phyloP scores from a whole-genome alignment of 2,329 filamentous ascomycete species.

The Epichloe hybrida region DNA sequence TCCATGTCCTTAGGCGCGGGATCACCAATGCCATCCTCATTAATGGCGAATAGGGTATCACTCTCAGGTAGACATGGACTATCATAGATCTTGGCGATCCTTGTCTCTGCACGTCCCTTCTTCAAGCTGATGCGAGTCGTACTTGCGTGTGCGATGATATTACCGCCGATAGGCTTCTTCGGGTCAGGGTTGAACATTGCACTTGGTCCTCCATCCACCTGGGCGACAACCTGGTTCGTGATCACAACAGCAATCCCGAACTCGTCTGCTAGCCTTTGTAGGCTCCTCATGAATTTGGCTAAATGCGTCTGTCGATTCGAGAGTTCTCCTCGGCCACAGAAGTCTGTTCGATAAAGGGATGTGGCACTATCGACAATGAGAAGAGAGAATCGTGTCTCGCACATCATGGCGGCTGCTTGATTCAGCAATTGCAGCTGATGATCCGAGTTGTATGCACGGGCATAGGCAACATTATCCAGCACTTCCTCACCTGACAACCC shows the following conservation, averaged over 20 bases:
- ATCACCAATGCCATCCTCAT: slow-evolving; percentile 92
- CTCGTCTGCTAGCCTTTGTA: slow-evolving; percentile 64
- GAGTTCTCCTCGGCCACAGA: slow-evolving; percentile 88
- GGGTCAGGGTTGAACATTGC: slow-evolving; percentile 99
- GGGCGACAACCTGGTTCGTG: slow-evolving; percentile 96
- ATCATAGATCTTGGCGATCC: slow-evolving; percentile 98
- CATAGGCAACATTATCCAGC: slow-evolving; percentile 95
- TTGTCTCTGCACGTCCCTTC: slow-evolving; percentile 88
- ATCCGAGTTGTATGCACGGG: slow-evolving; percentile 94
- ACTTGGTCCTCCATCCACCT: slow-evolving; percentile 90
- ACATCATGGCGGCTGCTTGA: slow-evolving; percentile 98
- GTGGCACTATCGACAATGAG: slow-evolving; percentile 95
- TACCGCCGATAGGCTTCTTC: slow-evolving; percentile 97
- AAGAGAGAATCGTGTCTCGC: slow-evolving; percentile 91
- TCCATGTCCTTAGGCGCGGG: slow-evolving; percentile 91
- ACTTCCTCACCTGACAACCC: slow-evolving; percentile 95
- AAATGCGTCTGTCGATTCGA: slow-evolving; percentile 85
- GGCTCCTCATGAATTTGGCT: slow-evolving; percentile 75
- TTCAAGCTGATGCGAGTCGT: slow-evolving; percentile 90
- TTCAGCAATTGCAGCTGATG: slow-evolving; percentile 92
- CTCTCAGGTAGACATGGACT: slow-evolving; percentile 94
- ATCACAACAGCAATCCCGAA: slow-evolving; percentile 98
- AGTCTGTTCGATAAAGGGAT: slow-evolving; percentile 89
- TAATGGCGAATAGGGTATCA: slow-evolving; percentile 93
- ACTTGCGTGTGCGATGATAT: slow-evolving; percentile 96